Percentiles rank a stretch among this genome's conserved stretches.
phyloP scores from a whole-genome alignment of 495 filamentous ascomycete genomes.

The Aspergillus avenaceus region DNA sequence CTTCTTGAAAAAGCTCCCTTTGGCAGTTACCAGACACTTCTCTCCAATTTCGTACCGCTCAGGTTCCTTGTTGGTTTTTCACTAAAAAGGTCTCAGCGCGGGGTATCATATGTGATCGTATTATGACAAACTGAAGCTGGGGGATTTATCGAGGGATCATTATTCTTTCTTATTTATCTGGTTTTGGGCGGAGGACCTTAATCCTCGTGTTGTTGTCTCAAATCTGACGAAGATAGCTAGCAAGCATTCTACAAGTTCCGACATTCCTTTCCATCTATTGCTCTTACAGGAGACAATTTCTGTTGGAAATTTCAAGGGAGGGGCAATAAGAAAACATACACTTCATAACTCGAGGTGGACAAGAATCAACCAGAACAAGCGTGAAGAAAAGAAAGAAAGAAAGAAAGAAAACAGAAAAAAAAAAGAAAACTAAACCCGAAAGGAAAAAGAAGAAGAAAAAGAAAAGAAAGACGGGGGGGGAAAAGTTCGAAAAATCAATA shows the following conservation, averaged over 20 bases:
- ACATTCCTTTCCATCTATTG: conserved; percentile 41
- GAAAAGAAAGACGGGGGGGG: not conserved
- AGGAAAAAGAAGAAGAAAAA: conserved; percentile 7
- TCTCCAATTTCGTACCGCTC: conserved; percentile 4
- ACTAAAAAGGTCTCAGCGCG: conserved; percentile 17
- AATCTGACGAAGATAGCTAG: conserved; percentile 47
- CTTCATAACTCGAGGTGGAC: conserved; percentile 14
- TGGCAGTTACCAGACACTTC: not conserved
- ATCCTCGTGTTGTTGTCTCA: conserved; percentile 35
- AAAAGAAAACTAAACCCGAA: conserved; percentile 4
- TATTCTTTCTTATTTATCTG: conserved; percentile 8
- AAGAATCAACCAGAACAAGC: conserved; percentile 14
- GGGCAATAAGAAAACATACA: conserved; percentile 17
- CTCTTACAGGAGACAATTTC: conserved; percentile 27
- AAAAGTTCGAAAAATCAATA: not conserved
- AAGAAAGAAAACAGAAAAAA: conserved; percentile 9
- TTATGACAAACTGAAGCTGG: conserved; percentile 11
- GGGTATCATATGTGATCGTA: conserved; percentile 22
- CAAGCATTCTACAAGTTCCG: conserved; percentile 51
- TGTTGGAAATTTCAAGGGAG: conserved; percentile 26
- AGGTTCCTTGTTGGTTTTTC: conserved; percentile 14
- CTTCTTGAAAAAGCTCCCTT: conserved; percentile 4
- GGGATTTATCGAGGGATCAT: conserved; percentile 22
- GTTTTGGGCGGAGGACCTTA: conserved; percentile 10
- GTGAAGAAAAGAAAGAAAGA: conserved; percentile 12